These are phyloP conservation scores for Aspergillus pseudoviridinutans DNA, from an alignment of 2,329 filamentous ascomycete species.

Conservation along the genomic window DNA sequence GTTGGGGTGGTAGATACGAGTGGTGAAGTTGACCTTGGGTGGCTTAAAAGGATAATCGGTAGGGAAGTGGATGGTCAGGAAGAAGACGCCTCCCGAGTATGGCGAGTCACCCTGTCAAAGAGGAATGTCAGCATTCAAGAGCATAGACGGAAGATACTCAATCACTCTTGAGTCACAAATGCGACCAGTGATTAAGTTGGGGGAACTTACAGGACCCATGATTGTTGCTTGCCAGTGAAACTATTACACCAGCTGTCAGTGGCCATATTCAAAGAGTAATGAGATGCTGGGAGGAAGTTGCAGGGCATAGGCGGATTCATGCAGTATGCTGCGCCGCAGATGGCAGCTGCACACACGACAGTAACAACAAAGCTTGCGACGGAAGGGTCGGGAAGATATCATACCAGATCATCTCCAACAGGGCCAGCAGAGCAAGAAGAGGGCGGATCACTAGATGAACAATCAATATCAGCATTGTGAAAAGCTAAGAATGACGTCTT, in stretches of 20 bases:
- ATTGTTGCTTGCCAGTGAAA: constrained; percentile 99
- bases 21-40: constrained; percentile 99
- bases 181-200: neutral
- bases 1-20: constrained; percentile 98
- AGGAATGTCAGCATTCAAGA: constrained; percentile 28
- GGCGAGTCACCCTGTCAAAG: constrained; percentile 78
- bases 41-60: constrained; percentile 99
- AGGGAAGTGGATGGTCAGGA: constrained; percentile 97
- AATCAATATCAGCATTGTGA: constrained; percentile 5
- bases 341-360: constrained; percentile 10
- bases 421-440: constrained; percentile 98
- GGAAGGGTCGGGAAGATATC: constrained; percentile 29
- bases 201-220: constrained; percentile 85
- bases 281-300: neutral
- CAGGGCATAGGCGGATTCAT: neutral
- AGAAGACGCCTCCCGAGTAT: constrained; percentile 98
- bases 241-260: constrained; percentile 49
- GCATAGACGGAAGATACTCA: neutral
- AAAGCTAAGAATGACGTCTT: neutral
- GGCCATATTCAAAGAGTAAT: neutral
- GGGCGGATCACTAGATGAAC: constrained; percentile 74
- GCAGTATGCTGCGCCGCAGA: constrained; percentile 21
- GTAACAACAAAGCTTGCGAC: constrained; percentile 10
- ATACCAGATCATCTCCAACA: constrained; percentile 95
- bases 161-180: neutral